Percentiles rank a stretch among this genome's conserved stretches.
phyloP scores from a whole-genome alignment of 129 eudicot species.

The Escallonia rubra region DNA sequence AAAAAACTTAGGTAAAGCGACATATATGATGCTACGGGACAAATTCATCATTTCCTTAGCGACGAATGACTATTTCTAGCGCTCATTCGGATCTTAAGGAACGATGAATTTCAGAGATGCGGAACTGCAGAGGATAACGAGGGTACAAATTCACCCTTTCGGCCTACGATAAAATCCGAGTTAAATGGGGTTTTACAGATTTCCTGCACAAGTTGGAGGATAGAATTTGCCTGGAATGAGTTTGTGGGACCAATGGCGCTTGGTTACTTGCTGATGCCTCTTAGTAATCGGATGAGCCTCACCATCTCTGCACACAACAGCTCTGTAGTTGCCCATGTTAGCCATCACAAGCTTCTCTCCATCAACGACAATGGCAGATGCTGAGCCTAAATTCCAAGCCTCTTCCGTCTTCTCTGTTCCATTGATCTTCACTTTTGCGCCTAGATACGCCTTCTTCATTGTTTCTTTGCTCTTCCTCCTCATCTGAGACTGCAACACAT shows the following conservation, averaged over 20 bases:
- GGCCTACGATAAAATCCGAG: too few species aligned
- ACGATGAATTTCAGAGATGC: too few species aligned
- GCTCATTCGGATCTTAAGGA: too few species aligned
- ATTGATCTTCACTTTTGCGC: slow-evolving; percentile 29
- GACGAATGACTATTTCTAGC: too few species aligned
- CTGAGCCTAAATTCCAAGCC: slow-evolving; percentile 20
- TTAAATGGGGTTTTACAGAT: too few species aligned
- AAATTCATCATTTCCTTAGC: too few species aligned
- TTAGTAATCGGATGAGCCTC: slow-evolving; percentile 30
- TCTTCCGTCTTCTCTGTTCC: slow-evolving; percentile 11
- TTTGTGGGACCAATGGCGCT: slow-evolving; percentile 32
- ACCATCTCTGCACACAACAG: slow-evolving; percentile 48
- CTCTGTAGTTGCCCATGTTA: slow-evolving; percentile 41
- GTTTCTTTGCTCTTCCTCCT: slow-evolving; percentile 40
- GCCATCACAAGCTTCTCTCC: slow-evolving; percentile 50
- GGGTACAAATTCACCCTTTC: too few species aligned
- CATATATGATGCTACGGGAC: too few species aligned
- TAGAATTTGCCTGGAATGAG: slow-evolving; percentile 29
- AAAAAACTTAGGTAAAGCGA: too few species aligned
- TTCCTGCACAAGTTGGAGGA: background rate
- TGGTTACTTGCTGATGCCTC: slow-evolving; percentile 19
- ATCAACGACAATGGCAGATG: slow-evolving; percentile 44
- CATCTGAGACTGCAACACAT: slow-evolving; percentile 18
- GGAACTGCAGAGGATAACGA: too few species aligned
- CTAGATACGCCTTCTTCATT: slow-evolving; percentile 39